A percentile compares a stretch with the other conserved stretches of the same genome.
phyloP scores from a whole-genome alignment of 2,329 filamentous ascomycete genomes.

The Colletotrichum plurivorum region DNA sequence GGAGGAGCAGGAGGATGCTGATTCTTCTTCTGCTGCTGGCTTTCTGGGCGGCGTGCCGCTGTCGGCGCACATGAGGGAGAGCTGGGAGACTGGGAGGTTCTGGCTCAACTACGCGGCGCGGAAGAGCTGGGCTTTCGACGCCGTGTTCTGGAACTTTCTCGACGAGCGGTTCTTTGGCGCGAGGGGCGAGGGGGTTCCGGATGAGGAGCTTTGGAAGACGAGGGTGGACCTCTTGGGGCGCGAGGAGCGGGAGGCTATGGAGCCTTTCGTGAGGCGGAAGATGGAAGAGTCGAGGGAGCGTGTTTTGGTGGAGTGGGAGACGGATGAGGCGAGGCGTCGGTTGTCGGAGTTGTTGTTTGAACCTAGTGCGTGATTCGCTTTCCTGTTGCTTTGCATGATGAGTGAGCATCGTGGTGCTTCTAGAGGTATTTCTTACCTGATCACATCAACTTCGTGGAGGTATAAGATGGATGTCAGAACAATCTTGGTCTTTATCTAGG shows the following conservation, averaged over 20 bases:
- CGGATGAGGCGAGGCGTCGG: constrained; percentile 8
- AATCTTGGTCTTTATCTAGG: too few relatives aligned
- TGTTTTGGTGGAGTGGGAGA: constrained; percentile 42
- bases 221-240: constrained; percentile 44
- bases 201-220: constrained; percentile 24
- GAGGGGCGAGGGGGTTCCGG: constrained; percentile 40
- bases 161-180: constrained; percentile 51
- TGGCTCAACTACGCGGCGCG: constrained; percentile 53
- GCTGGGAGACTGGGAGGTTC: constrained; percentile 52
- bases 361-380: too few relatives aligned
- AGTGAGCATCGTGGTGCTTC: too few relatives aligned
- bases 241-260: constrained; percentile 44
- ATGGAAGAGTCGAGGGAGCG: constrained; percentile 39
- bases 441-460: too few relatives aligned
- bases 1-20: constrained; percentile 46
- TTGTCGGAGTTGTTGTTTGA: not conserved
- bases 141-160: constrained; percentile 54
- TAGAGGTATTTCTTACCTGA: too few relatives aligned
- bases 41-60: constrained; percentile 38
- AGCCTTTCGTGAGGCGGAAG: constrained; percentile 44
- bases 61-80: constrained; percentile 53
- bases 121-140: constrained; percentile 56
- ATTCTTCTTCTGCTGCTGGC: too few relatives aligned
- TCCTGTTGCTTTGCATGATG: too few relatives aligned
- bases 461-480: too few relatives aligned